These are phyloP conservation scores for Sindora glabra DNA, from an alignment of 306 rosid genomes.

Conservation along the genomic window DNA sequence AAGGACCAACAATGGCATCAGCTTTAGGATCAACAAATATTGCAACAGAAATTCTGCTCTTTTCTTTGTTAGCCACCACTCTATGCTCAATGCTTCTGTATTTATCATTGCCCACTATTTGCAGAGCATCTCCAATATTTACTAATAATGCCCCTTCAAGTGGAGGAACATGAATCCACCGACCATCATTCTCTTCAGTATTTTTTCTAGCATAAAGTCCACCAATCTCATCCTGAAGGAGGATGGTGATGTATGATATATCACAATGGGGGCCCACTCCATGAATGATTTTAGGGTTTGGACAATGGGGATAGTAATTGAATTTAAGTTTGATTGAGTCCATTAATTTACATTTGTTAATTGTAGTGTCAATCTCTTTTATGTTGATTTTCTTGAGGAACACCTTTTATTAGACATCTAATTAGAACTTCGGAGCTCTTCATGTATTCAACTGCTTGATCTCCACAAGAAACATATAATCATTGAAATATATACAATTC, in stretches of 20 bases:
- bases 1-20: conserved; percentile 4
- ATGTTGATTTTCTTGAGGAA: neutral
- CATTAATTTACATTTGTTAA: too few species aligned
- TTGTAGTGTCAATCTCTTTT: conserved; percentile 4
- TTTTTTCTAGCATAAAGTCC: neutral
- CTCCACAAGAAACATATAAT: neutral
- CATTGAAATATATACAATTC: neutral
- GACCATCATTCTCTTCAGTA: neutral
- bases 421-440: neutral
- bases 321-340: conserved; percentile 2
- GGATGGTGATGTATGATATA: too few species aligned
- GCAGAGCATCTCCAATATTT: too few species aligned
- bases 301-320: conserved; percentile 19
- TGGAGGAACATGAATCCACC: conserved; percentile 4
- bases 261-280: too few species aligned
- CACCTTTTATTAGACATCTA: neutral
- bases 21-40: conserved; percentile 17
- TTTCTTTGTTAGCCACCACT: neutral
- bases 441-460: too few species aligned
- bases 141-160: conserved; percentile 3
- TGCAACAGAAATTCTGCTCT: conserved; percentile 3
- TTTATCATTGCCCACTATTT: conserved; percentile 4
- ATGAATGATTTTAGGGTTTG: too few species aligned
- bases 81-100: conserved; percentile 11
- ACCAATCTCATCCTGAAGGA: conserved; percentile 11